phyloP scores from a whole-genome alignment of 305 asterid species.

The Galium porrigens region DNA sequence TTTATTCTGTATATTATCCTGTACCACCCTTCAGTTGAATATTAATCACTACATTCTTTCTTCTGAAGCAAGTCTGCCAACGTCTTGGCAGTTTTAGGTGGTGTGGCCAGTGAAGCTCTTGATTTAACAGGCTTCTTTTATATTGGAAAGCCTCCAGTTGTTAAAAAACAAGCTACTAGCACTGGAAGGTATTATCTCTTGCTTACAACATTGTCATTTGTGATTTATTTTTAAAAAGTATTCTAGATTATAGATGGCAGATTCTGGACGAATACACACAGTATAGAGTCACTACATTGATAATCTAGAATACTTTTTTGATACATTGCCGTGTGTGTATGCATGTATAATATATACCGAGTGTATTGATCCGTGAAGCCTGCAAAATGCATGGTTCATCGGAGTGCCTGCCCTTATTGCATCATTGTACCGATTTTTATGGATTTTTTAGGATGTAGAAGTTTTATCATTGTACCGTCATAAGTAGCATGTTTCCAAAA shows the following conservation, averaged over 20 bases:
- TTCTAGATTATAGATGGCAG: background rate
- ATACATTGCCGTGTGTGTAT: background rate
- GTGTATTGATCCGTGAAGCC: background rate
- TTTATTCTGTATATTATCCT: constrained; percentile 12
- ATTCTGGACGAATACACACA: background rate
- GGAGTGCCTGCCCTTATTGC: background rate
- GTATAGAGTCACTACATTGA: too few relatives aligned
- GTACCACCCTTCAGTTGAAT: constrained; percentile 12
- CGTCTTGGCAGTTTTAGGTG: constrained; percentile 92
- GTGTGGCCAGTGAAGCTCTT: constrained; percentile 90
- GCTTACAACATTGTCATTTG: background rate
- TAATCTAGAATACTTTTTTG: too few relatives aligned
- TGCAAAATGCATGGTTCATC: too few relatives aligned
- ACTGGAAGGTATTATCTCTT: constrained; percentile 47
- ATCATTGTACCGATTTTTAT: background rate
- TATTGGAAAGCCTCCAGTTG: constrained; percentile 58
- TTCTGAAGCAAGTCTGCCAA: constrained; percentile 88
- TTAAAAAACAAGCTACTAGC: constrained; percentile 51
- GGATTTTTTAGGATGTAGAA: background rate
- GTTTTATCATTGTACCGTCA: background rate
- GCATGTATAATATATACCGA: background rate
- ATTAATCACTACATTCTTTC: constrained; percentile 22
- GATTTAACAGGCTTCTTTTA: constrained; percentile 85
- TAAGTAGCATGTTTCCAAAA: background rate
- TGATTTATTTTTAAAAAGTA: background rate